Conservation (phyloP, 768 basidiomycete species). For the Phylloporus sp. region DNA sequence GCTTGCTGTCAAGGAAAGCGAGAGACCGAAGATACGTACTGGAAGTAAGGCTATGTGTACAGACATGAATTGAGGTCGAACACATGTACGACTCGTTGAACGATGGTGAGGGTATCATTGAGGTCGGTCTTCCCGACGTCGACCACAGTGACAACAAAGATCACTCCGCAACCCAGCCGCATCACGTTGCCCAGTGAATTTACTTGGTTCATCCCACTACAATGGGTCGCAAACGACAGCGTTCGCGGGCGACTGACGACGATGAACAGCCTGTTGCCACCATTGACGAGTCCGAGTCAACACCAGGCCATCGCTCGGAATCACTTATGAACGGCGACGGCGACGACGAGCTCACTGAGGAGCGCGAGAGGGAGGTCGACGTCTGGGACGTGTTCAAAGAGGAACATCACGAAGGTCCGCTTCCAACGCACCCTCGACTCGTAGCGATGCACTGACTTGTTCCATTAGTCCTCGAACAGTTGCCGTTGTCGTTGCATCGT, state of each 20-base stretch:
- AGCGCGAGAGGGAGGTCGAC: constrained; percentile 52
- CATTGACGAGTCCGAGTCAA: constrained; percentile 11
- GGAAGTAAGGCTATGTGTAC: too few species aligned
- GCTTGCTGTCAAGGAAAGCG: too few species aligned
- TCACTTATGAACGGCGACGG: constrained; percentile 5
- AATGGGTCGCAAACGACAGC: constrained; percentile 45
- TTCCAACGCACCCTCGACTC: neutral
- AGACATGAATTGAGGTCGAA: too few species aligned
- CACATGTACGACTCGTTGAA: too few species aligned
- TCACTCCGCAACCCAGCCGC: too few species aligned
- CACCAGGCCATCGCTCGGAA: constrained; percentile 1
- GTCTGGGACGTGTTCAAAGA: constrained; percentile 76
- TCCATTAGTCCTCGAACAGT: constrained; percentile 64
- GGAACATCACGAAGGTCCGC: constrained; percentile 72
- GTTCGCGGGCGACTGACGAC: constrained; percentile 38
- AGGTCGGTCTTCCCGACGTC: too few species aligned
- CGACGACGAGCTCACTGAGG: constrained; percentile 17
- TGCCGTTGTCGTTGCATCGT: constrained; percentile 71
- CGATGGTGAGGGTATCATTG: too few species aligned
- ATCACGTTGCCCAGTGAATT: too few species aligned
- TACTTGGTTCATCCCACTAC: constrained; percentile 5
- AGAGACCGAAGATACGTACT: too few species aligned
- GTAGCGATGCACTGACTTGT: neutral
- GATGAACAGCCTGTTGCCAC: constrained; percentile 21
- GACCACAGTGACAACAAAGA: too few species aligned